These are phyloP conservation scores for Leishmania mexicana DNA, from an alignment of 208 protist species.

Conservation along the genomic window DNA sequence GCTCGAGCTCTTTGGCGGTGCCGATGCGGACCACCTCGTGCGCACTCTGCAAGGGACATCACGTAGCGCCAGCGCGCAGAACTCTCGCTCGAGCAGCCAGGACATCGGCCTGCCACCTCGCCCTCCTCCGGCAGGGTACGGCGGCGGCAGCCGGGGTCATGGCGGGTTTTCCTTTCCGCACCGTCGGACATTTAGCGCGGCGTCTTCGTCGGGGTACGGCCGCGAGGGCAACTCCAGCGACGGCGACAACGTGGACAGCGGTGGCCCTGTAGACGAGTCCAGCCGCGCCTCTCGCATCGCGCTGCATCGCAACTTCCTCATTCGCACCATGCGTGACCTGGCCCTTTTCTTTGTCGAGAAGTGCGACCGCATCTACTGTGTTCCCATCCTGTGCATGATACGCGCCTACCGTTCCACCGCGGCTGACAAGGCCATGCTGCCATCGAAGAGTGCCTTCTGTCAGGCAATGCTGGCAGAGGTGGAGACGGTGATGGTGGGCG, in stretches of 20 bases:
- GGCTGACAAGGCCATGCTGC: constrained; percentile 28
- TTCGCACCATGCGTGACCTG: constrained; percentile 50
- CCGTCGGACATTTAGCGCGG: constrained; percentile 23
- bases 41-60: constrained; percentile 27
- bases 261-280: constrained; percentile 16
- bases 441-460: constrained; percentile 70
- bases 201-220: constrained; percentile 20
- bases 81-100: constrained; percentile 36
- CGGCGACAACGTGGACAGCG: constrained; percentile 24
- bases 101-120: constrained; percentile 33
- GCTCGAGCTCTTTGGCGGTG: constrained; percentile 77
- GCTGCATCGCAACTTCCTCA: constrained; percentile 53
- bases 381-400: constrained; percentile 82
- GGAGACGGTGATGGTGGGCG: constrained; percentile 55
- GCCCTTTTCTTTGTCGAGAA: constrained; percentile 62
- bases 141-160: constrained; percentile 4
- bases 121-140: constrained; percentile 20
- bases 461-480: constrained; percentile 59
- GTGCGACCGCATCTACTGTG: constrained; percentile 83
- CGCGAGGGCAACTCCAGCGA: constrained; percentile 15
- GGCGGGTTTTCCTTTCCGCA: constrained; percentile 20
- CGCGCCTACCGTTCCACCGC: constrained; percentile 49
- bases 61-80: constrained; percentile 13
- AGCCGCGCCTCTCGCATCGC: constrained; percentile 5
- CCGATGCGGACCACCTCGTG: constrained; percentile 29